Conservation (phyloP, 2,329 filamentous ascomycete genomes). For the Paecilomyces fulvus region DNA sequence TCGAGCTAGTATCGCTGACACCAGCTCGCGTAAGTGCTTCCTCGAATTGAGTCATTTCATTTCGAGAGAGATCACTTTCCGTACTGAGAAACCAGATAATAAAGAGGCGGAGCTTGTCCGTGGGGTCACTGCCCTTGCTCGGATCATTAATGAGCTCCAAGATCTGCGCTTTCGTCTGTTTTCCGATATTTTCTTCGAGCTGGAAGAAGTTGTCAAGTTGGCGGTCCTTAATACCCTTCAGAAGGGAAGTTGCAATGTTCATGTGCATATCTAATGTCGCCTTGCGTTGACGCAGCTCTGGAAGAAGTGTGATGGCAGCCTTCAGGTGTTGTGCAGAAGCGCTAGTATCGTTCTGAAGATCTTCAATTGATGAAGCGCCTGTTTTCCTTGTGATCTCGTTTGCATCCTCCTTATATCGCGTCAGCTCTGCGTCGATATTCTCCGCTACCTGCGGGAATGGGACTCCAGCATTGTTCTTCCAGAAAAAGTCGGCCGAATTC, state of each 20-base stretch:
- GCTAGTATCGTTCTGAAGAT: conserved; percentile 80
- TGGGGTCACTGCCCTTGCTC: conserved; percentile 71
- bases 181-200: conserved; percentile 83
- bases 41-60: conserved; percentile 79
- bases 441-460: conserved; percentile 96
- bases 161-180: conserved; percentile 82
- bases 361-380: conserved; percentile 83
- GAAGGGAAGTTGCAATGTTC: conserved; percentile 80
- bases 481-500: conserved; percentile 88
- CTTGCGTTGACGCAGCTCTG: conserved; percentile 87
- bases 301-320: conserved; percentile 84
- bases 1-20: conserved; percentile 60
- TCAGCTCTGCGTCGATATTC: conserved; percentile 88
- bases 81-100: conserved; percentile 96
- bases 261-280: conserved; percentile 96
- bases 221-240: conserved; percentile 83
- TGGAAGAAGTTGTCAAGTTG: conserved; percentile 96
- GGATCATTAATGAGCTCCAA: conserved; percentile 75
- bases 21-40: conserved; percentile 70
- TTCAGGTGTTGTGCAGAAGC: conserved; percentile 91
- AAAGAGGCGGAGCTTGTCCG: conserved; percentile 87
- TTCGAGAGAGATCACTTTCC: conserved; percentile 74
- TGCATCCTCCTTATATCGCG: conserved; percentile 90
- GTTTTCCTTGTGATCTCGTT: conserved; percentile 93
- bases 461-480: conserved; percentile 80